Conservation (phyloP, 805 yeast genomes). For the Saturnispora silvae region DNA sequence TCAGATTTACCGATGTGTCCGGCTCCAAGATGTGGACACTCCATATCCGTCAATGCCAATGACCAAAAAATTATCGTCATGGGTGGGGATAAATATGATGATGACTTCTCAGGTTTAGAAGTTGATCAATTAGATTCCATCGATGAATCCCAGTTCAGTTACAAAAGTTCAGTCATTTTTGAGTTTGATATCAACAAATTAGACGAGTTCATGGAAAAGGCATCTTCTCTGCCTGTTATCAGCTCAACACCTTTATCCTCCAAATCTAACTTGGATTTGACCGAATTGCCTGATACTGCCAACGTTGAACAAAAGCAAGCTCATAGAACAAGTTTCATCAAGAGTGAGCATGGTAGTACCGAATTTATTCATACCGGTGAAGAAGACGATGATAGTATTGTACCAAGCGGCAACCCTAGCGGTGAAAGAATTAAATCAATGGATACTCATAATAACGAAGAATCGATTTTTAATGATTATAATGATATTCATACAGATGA, state of each 20-base stretch:
- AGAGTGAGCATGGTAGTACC: background rate
- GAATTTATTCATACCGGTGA: no score
- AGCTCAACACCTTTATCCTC: constrained; percentile 5
- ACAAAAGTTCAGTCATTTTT: constrained; percentile 26
- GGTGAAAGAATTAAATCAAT: background rate
- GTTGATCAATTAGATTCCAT: constrained; percentile 15
- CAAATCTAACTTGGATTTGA: constrained; percentile 11
- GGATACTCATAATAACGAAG: constrained; percentile 6
- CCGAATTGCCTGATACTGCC: constrained; percentile 7
- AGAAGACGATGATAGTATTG: no score
- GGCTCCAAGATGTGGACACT: constrained; percentile 85
- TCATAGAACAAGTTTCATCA: constrained; percentile 2
- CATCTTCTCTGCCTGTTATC: background rate
- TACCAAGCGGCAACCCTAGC: no score
- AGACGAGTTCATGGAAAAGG: constrained; percentile 20
- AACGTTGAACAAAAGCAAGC: constrained; percentile 8
- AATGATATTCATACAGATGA: constrained; percentile 2
- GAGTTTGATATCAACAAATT: constrained; percentile 25
- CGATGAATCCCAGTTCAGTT: constrained; percentile 24
- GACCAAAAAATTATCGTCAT: constrained; percentile 65
- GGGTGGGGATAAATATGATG: constrained; percentile 85
- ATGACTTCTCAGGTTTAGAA: constrained; percentile 26
- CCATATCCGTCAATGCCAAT: constrained; percentile 59
- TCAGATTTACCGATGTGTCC: constrained; percentile 44
- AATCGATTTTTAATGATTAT: constrained; percentile 4